These are phyloP conservation scores for Stephania cephalantha DNA, from an alignment of 164 flowering plant species.

Conservation along the genomic window DNA sequence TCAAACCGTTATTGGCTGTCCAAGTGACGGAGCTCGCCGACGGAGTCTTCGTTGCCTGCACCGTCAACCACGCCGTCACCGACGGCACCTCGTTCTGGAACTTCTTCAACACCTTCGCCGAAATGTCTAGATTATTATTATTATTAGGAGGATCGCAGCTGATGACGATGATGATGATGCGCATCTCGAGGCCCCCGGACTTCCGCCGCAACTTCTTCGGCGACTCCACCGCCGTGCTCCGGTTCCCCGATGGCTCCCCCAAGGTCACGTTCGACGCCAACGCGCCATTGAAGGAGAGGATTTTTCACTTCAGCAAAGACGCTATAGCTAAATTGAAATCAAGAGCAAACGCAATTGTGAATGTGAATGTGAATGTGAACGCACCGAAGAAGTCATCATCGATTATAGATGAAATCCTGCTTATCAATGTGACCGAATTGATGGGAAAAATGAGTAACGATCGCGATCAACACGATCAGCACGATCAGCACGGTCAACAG, in stretches of 20 bases:
- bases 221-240: slow-evolving; percentile 54
- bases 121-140: slow-evolving; percentile 18
- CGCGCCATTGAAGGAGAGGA: slow-evolving; percentile 61
- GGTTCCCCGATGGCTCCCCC: slow-evolving; percentile 56
- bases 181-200: slow-evolving; percentile 43
- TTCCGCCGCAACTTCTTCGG: slow-evolving; percentile 48
- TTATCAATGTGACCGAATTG: slow-evolving; percentile 20
- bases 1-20: slow-evolving; percentile 51
- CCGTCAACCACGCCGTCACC: slow-evolving; percentile 70
- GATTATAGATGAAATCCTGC: background rate
- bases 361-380: no score
- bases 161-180: background rate
- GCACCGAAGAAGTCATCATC: no score
- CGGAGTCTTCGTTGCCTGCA: slow-evolving; percentile 64
- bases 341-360: slow-evolving; percentile 33
- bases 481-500: no score
- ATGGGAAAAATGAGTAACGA: slow-evolving; percentile 32
- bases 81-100: slow-evolving; percentile 96
- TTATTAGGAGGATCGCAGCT: no score
- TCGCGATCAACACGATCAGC: background rate
- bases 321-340: slow-evolving; percentile 49
- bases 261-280: slow-evolving; percentile 46
- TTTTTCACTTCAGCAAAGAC: slow-evolving; percentile 62
- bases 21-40: slow-evolving; percentile 82
- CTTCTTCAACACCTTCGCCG: slow-evolving; percentile 78